Evolutionary conservation across 257 asterid species (phyloP), one percentile per base, ranked within the genome.

Genomic region (Plantago major): DNA sequence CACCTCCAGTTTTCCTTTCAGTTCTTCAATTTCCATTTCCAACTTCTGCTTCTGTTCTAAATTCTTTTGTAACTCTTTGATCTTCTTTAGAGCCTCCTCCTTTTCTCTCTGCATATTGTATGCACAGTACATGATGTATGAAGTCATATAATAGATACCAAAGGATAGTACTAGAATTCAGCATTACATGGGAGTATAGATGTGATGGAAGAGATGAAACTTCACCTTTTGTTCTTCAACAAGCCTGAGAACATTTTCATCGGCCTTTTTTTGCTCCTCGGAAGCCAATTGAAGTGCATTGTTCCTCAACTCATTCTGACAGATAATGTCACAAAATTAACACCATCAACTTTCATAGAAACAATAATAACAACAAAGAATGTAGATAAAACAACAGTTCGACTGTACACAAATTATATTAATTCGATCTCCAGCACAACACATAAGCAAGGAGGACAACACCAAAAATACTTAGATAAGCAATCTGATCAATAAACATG

Each of bases 181-280:
- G 7, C 28, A 53, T 16, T 53, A 53, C 7, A 26, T 42, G 58
- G n/a, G 16, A 53, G 16, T 53, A 14, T 52, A n/a, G n/a, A n/a
- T n/a, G n/a, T 17, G 58, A 53, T 53, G 65, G 53, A 72, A 59
- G 63, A 66, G 17, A n/a, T 19, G 52, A 7, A 47, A 47, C 26
- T 54, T 72, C 61, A 91, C 96, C 75, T 86, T 84, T 58, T 91
- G 96, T 65, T 81, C 96, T 78, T 91, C 98, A 46, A 84, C 86
- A 37, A 88, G 84, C 66, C 95, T 76, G 59, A 82, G 61, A 71
- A 88, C 94, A 76, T 85, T 85, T 63, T 78, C 89, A 46, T 88
- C 96, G 22, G 87, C 82, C 76, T 79, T 86, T 47, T 67, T 82
- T 70, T 88, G 95, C 80, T 91, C 95, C 72, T 46, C 91, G 7